These are phyloP conservation scores for Nicotiana obtusifolia DNA, from an alignment of 257 asterid genomes.

Conservation along the genomic window DNA sequence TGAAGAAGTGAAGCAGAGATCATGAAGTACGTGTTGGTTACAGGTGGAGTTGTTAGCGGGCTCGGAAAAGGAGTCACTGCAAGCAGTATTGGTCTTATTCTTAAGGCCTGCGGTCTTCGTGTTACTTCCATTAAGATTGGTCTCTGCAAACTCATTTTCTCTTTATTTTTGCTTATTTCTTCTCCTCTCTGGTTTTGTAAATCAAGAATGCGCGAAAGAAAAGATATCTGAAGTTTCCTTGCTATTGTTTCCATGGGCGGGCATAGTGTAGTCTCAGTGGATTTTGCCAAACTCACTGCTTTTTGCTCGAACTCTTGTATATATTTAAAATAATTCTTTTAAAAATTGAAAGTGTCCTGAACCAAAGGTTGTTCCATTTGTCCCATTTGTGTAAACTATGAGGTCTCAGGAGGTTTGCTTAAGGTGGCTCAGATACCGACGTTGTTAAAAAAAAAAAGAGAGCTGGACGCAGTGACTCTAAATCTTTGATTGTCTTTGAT, in stretches of 20 bases:
- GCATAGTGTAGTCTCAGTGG: not conserved
- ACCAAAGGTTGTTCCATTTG: no score
- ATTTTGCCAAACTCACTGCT: not conserved
- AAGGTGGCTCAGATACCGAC: no score
- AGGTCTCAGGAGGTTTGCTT: no score
- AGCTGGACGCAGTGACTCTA: not conserved
- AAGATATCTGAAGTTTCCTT: not conserved
- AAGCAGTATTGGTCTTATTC: slow-evolving; percentile 67
- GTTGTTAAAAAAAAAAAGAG: no score
- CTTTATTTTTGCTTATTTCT: not conserved
- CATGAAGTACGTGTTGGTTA: slow-evolving; percentile 69
- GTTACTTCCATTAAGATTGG: slow-evolving; percentile 76
- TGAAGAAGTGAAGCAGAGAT: slow-evolving; percentile 10
- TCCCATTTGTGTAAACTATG: no score
- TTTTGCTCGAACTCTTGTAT: not conserved
- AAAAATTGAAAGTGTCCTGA: not conserved
- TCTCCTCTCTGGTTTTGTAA: not conserved
- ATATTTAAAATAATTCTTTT: not conserved
- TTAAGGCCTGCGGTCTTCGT: slow-evolving; percentile 71
- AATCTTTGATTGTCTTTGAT: not conserved
- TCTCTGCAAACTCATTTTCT: slow-evolving; percentile 9
- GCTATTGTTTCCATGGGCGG: not conserved
- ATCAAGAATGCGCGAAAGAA: not conserved
- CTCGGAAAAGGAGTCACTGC: slow-evolving; percentile 85
- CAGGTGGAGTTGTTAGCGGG: slow-evolving; percentile 80